These are phyloP conservation scores for Hirsutella thompsonii DNA, from an alignment of 2,329 filamentous ascomycete species.

Conservation along the genomic window DNA sequence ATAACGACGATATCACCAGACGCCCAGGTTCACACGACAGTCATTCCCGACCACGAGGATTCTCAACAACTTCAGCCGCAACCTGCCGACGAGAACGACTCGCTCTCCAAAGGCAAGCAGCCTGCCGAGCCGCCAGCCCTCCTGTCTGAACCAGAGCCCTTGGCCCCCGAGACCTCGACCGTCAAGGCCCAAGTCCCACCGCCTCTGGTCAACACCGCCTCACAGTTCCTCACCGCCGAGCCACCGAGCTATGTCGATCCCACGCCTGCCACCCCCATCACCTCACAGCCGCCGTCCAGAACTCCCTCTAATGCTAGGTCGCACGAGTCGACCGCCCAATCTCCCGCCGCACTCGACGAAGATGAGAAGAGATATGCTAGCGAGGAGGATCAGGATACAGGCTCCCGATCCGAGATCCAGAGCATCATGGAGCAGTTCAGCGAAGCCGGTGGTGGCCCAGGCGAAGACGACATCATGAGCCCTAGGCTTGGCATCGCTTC, in stretches of 20 bases:
- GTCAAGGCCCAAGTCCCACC: constrained; percentile 31
- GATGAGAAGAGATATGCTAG: constrained; percentile 37
- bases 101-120: constrained; percentile 10
- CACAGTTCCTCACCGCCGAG: constrained; percentile 34
- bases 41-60: no score
- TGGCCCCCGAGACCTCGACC: constrained; percentile 30
- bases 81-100: not conserved
- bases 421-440: constrained; percentile 97
- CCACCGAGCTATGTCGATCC: constrained; percentile 40
- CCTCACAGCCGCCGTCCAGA: constrained; percentile 45
- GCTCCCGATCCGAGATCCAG: constrained; percentile 77
- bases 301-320: constrained; percentile 42
- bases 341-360: constrained; percentile 44
- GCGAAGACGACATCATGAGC: constrained; percentile 81
- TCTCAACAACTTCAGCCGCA: no score
- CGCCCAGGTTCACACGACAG: not conserved
- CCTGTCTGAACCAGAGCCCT: constrained; percentile 4
- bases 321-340: constrained; percentile 26
- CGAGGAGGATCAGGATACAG: constrained; percentile 53
- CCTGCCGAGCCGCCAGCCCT: constrained; percentile 5
- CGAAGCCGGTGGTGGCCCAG: constrained; percentile 57
- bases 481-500: constrained; percentile 73
- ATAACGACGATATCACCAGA: not conserved
- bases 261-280: constrained; percentile 41
- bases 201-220: constrained; percentile 19